Base-by-base conservation (phyloP, 768 basidiomycete species). In the Amanita fuliginea region DNA sequence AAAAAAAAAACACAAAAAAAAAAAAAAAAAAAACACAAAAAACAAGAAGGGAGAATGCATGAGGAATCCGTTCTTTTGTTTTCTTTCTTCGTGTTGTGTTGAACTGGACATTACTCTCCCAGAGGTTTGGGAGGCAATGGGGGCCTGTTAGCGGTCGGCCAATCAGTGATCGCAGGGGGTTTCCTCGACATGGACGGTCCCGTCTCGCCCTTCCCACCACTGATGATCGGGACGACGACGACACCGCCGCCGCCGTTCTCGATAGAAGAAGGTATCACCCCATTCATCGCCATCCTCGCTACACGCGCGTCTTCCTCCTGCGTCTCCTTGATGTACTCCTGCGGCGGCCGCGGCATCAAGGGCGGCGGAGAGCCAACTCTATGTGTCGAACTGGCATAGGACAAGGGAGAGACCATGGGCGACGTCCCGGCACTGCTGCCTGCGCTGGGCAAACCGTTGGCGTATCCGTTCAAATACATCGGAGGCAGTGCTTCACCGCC, bases 251-350 rank as follows among this genome's bases (percentile, higher is more conserved):
- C n/a, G n/a, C n/a, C n/a, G n/a, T n/a, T 6, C 13, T 46, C 48
- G 40, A 56, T 42, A 36, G 50, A 42, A 8, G 50, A 42, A 6
- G 60, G 63, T 26, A 55, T 57, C 18, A 54, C 62, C 34, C 59
- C 67, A 47, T 65, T 69, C 46, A 62, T 59, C 28, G 67, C 69
- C 39, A 64, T 60, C 41, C 64, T 62, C 30, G 74, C 73, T 9
- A 79, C 69, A 13, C 83, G 74, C 13, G 74, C 67, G 55, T 90
- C 84, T 55, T 82, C 86, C 55, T 82, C 81, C 53, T 77, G 81
- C 14, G 87, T 90, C 66, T 90, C 83, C 54, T 83, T 77, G 53
- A 91, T 87, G 60, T 90, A 90, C 48, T 85, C 81, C 5, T 62
- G 77, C 7, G 87, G 88, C 1, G 87, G 88, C 45, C 81, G 78